phyloP scores from a whole-genome alignment of 345 rosid species.

The Lenwebbia sp. region DNA sequence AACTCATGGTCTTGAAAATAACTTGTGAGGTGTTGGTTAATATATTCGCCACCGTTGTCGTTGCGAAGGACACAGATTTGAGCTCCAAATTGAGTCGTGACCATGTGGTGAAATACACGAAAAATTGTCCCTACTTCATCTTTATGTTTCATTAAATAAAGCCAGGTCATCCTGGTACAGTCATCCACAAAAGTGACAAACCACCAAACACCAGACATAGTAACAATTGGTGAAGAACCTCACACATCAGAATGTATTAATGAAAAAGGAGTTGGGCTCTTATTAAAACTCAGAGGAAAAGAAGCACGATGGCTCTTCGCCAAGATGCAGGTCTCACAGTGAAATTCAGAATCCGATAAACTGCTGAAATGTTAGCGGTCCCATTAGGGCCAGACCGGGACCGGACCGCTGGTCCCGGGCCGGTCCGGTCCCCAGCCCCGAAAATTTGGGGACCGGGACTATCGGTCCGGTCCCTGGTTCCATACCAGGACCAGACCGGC shows the following conservation, averaged over 20 bases:
- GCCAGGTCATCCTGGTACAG: not conserved
- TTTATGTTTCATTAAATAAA: not conserved
- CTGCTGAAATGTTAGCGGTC: no score
- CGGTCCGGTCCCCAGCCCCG: no score
- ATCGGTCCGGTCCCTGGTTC: no score
- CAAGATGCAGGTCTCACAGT: not conserved
- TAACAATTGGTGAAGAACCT: not conserved
- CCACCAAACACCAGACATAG: not conserved
- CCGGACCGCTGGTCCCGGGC: no score
- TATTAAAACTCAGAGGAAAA: not conserved
- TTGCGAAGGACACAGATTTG: not conserved
- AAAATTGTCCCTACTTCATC: not conserved
- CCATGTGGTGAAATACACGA: not conserved
- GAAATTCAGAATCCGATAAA: not conserved
- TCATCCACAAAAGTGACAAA: not conserved
- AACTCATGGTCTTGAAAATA: not conserved
- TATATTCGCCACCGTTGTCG: not conserved
- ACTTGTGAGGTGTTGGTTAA: not conserved
- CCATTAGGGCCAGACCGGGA: no score
- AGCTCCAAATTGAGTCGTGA: not conserved
- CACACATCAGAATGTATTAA: slow-evolving; percentile 1
- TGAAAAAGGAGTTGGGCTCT: not conserved
- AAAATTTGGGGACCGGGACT: no score
- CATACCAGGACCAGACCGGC: no score
- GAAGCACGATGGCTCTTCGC: not conserved